Percentiles rank a stretch among this genome's conserved stretches.
Evolutionary conservation across 2,329 filamentous ascomycete genomes (phyloP).

Genomic region (Helminthosporium solani): DNA sequence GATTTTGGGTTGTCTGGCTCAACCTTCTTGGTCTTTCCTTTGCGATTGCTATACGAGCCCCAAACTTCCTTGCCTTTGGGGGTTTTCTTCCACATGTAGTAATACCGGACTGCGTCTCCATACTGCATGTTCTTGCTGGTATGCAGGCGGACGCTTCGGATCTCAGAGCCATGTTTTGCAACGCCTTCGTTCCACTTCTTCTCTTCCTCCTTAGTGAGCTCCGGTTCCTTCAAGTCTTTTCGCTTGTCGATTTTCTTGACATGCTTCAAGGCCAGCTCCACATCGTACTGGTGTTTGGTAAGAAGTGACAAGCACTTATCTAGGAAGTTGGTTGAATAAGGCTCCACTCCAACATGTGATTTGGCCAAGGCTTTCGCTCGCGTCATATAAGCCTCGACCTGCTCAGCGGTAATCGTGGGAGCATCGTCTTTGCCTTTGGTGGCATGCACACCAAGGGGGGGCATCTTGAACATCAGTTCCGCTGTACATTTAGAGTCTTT

Average conservation of each 20-base stretch:
- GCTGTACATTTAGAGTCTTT: slow-evolving; percentile 75
- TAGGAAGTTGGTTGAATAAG: slow-evolving; percentile 79
- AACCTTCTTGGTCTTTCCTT: slow-evolving; percentile 81
- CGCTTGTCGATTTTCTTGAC: slow-evolving; percentile 68
- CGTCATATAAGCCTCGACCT: slow-evolving; percentile 75
- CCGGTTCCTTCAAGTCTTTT: slow-evolving; percentile 78
- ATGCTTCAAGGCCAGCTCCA: slow-evolving; percentile 67
- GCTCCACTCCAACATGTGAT: slow-evolving; percentile 65
- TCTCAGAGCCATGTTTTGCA: slow-evolving; percentile 85
- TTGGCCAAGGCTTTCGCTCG: slow-evolving; percentile 65
- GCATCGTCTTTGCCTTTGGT: slow-evolving; percentile 48
- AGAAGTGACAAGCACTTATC: slow-evolving; percentile 79
- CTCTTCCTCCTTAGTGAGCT: slow-evolving; percentile 72
- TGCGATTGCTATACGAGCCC: slow-evolving; percentile 83
- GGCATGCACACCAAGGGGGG: slow-evolving; percentile 52
- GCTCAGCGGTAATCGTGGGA: slow-evolving; percentile 51
- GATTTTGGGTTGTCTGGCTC: slow-evolving; percentile 53
- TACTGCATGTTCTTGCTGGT: slow-evolving; percentile 75
- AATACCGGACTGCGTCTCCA: slow-evolving; percentile 82
- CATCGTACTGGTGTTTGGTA: slow-evolving; percentile 69
- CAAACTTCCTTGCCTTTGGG: slow-evolving; percentile 81
- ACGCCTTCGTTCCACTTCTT: slow-evolving; percentile 94
- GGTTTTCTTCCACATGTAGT: slow-evolving; percentile 98
- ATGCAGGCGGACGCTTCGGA: slow-evolving; percentile 77
- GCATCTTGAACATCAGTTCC: slow-evolving; percentile 76